A percentile compares a stretch with the other conserved stretches of the same genome.
Evolutionary conservation across 371 early-diverging fungal species (phyloP).

Genomic region (Apophysomyces variabilis): DNA sequence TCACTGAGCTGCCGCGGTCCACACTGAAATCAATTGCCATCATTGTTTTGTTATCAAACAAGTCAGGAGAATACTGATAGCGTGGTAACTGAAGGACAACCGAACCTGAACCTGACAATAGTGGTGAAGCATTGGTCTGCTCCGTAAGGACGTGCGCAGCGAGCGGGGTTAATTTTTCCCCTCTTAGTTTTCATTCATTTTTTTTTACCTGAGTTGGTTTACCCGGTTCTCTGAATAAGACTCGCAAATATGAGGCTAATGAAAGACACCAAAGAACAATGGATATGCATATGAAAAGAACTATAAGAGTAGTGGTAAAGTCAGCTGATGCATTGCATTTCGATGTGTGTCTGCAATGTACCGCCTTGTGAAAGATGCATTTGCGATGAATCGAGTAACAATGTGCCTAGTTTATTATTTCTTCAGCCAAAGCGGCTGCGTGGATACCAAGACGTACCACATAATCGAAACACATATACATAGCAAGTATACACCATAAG

Average conservation of each 20-base stretch:
- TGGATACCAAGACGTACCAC: slow-evolving; percentile 39
- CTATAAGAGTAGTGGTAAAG: neutral
- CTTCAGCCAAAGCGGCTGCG: neutral
- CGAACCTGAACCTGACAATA: neutral
- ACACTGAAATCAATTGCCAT: neutral
- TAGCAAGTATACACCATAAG: slow-evolving; percentile 54
- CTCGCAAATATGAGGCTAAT: slow-evolving; percentile 49
- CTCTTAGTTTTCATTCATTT: neutral
- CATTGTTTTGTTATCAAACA: slow-evolving; percentile 30
- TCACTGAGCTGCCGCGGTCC: neutral
- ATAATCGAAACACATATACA: slow-evolving; percentile 54
- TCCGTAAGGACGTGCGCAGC: neutral
- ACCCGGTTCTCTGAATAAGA: slow-evolving; percentile 56
- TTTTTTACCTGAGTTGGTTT: slow-evolving; percentile 39
- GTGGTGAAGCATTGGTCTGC: slow-evolving; percentile 6
- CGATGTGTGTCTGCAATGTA: slow-evolving; percentile 12
- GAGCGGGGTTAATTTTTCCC: neutral
- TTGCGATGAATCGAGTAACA: slow-evolving; percentile 3
- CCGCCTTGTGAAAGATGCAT: slow-evolving; percentile 32
- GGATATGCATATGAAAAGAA: slow-evolving; percentile 45
- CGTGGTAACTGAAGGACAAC: slow-evolving; percentile 20
- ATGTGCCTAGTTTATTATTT: neutral
- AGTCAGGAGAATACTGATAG: slow-evolving; percentile 37
- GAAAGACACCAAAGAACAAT: slow-evolving; percentile 49
- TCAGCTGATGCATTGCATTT: neutral